A percentile compares a stretch with the other conserved stretches of the same genome.
phyloP scores from a whole-genome alignment of 345 rosid species.

The Turritis glabra region DNA sequence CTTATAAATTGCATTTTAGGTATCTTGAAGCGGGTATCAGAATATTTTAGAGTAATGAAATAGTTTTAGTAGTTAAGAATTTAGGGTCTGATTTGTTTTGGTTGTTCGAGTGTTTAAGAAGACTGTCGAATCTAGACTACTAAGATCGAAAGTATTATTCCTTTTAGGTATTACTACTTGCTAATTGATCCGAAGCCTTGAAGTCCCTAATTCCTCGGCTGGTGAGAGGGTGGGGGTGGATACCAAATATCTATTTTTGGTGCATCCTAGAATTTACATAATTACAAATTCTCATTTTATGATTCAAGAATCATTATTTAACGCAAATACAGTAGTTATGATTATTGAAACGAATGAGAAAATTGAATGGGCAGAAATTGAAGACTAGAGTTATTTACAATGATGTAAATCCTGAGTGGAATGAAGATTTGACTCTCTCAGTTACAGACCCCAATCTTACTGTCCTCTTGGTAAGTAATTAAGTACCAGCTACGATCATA shows the following conservation, averaged over 20 bases:
- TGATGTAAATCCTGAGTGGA: constrained; percentile 88
- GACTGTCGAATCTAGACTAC: background rate
- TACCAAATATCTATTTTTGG: too few relatives aligned
- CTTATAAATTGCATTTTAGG: background rate
- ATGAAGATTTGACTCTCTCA: constrained; percentile 86
- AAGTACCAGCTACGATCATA: background rate
- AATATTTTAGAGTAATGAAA: background rate
- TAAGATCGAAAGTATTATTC: background rate
- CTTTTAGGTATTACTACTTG: background rate
- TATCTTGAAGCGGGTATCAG: background rate
- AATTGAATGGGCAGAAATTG: constrained; percentile 54
- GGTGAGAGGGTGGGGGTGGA: too few relatives aligned
- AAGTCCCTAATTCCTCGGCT: too few relatives aligned
- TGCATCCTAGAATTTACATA: background rate
- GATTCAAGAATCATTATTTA: background rate
- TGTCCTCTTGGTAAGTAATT: constrained; percentile 53
- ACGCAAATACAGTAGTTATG: background rate
- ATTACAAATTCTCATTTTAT: background rate
- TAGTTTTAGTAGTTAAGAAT: background rate
- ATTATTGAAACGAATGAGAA: background rate
- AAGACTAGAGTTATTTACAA: constrained; percentile 80
- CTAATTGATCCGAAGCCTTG: background rate
- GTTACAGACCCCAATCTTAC: constrained; percentile 58
- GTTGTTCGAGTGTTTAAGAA: background rate
- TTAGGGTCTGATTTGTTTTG: background rate